A percentile compares a stretch with the other conserved stretches of the same genome.
phyloP scores from a whole-genome alignment of 345 rosid species.

The Euphorbia peplus region DNA sequence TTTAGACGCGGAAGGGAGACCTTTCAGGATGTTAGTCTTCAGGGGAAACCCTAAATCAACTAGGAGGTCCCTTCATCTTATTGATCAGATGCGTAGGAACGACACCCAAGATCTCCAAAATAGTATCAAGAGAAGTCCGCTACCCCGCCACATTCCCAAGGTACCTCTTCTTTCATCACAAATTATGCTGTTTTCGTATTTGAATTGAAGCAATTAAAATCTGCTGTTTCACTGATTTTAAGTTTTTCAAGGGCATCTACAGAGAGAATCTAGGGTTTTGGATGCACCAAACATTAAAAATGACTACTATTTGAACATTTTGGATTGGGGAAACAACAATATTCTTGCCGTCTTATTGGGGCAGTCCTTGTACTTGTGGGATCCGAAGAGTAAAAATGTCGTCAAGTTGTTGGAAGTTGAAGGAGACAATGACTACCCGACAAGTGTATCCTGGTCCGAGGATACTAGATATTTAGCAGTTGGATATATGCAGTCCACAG shows the following conservation, averaged over 20 bases:
- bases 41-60: constrained; percentile 50
- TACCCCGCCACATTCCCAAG: constrained; percentile 36
- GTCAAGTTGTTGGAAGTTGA: constrained; percentile 23
- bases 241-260: constrained; percentile 11
- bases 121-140: constrained; percentile 3
- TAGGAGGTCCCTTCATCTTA: constrained; percentile 21
- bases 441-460: constrained; percentile 47
- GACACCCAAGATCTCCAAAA: constrained; percentile 22
- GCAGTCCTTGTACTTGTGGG: constrained; percentile 37
- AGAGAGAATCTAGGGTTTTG: constrained; percentile 40
- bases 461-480: constrained; percentile 37
- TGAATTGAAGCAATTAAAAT: neutral
- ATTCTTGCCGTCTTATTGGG: constrained; percentile 46
- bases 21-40: constrained; percentile 48
- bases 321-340: constrained; percentile 51
- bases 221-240: neutral
- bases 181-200: neutral
- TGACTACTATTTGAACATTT: constrained; percentile 38
- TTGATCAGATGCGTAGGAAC: constrained; percentile 40
- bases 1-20: constrained; percentile 44
- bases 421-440: constrained; percentile 29
- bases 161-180: neutral
- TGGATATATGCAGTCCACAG: constrained; percentile 37
- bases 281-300: constrained; percentile 46
- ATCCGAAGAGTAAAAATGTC: constrained; percentile 20